A percentile compares a stretch with the other conserved stretches of the same genome.
Evolutionary conservation across 371 early-diverging fungal genomes (phyloP).

Genomic region (Mortierella sp.): DNA sequence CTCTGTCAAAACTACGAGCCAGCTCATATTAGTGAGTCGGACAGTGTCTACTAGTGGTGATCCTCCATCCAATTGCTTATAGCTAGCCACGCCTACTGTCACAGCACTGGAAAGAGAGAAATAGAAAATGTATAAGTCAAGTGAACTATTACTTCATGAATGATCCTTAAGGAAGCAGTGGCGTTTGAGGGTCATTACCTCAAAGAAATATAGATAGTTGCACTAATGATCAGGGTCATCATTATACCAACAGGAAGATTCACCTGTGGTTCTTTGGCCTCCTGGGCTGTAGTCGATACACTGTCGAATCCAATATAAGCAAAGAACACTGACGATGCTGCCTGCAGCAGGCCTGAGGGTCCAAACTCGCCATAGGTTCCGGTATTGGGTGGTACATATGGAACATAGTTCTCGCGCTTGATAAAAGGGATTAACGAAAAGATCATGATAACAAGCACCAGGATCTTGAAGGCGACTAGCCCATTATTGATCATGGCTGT

Average conservation of each 20-base stretch:
- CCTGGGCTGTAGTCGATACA: slow-evolving; percentile 89
- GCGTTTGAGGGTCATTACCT: slow-evolving; percentile 20
- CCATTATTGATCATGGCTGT: slow-evolving; percentile 76
- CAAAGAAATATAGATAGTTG: slow-evolving; percentile 79
- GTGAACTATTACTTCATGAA: background rate
- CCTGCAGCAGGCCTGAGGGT: slow-evolving; percentile 77
- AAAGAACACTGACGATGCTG: slow-evolving; percentile 86
- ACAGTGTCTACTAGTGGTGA: slow-evolving; percentile 80
- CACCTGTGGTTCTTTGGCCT: slow-evolving; percentile 81
- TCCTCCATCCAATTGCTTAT: slow-evolving; percentile 57
- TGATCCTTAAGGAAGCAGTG: background rate
- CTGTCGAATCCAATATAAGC: slow-evolving; percentile 93
- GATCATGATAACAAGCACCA: slow-evolving; percentile 83
- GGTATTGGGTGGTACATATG: slow-evolving; percentile 80
- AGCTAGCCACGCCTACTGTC: slow-evolving; percentile 80
- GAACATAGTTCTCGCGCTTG: slow-evolving; percentile 74
- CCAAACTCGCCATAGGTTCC: slow-evolving; percentile 71
- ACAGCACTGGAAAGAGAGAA: slow-evolving; percentile 58
- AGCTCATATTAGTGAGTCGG: slow-evolving; percentile 61
- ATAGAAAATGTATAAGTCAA: slow-evolving; percentile 14
- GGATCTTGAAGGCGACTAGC: slow-evolving; percentile 79
- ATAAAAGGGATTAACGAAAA: slow-evolving; percentile 73
- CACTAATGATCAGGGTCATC: slow-evolving; percentile 78
- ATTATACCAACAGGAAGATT: slow-evolving; percentile 92
- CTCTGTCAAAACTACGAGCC: slow-evolving; percentile 78